phyloP scores from a whole-genome alignment of 176 grass and related monocot genomes.

The Aegilops tauschii region DNA sequence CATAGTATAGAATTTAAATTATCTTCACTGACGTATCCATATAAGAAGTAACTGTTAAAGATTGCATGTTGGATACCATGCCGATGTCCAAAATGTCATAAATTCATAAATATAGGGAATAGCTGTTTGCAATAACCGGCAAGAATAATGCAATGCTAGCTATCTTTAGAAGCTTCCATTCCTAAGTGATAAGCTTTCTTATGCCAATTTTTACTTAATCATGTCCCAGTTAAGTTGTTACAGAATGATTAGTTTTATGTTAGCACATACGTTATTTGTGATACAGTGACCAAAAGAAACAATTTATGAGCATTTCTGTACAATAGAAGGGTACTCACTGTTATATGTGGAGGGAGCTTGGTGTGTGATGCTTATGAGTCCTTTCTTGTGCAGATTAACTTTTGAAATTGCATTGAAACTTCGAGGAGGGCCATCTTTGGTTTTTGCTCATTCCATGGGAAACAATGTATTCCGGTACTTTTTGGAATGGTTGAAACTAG shows the following conservation, averaged over 20 bases:
- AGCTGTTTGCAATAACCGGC: neutral
- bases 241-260: neutral
- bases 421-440: conserved; percentile 86
- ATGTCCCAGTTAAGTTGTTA: neutral
- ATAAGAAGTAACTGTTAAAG: neutral
- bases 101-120: neutral
- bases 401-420: conserved; percentile 93
- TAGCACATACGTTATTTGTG: neutral
- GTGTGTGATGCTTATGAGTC: conserved; percentile 24
- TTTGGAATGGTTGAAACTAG: conserved; percentile 95
- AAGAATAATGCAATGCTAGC: neutral
- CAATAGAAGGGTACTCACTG: neutral
- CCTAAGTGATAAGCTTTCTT: conserved; percentile 9
- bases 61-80: neutral
- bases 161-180: conserved; percentile 4
- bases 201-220: neutral
- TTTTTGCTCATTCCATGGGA: conserved; percentile 99
- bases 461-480: conserved; percentile 98
- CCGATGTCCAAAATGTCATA: neutral
- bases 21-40: neutral
- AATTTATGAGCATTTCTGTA: neutral
- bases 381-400: conserved; percentile 63
- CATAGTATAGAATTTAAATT: neutral
- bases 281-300: neutral
- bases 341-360: conserved; percentile 13